phyloP scores from a whole-genome alignment of 495 filamentous ascomycete species.

The Neurospora discreta region DNA sequence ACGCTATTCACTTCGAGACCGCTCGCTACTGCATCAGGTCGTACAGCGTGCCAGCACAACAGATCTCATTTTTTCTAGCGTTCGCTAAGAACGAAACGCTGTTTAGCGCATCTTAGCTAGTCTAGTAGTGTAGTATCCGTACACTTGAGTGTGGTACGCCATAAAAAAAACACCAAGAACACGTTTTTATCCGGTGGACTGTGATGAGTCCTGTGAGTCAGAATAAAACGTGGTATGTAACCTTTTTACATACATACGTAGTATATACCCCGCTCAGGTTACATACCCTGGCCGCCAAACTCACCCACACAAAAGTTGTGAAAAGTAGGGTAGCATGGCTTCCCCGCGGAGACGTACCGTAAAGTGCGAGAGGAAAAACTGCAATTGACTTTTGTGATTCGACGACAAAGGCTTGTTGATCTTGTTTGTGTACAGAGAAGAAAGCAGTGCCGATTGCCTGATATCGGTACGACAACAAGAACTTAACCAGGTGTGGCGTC shows the following conservation, averaged over 20 bases:
- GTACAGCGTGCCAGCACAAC: background rate
- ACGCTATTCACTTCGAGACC: background rate
- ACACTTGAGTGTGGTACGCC: background rate
- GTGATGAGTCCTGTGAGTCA: background rate
- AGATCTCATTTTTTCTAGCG: background rate
- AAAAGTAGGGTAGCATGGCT: background rate
- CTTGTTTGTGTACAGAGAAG: background rate
- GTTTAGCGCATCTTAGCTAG: background rate
- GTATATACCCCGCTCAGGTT: background rate
- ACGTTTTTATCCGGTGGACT: background rate
- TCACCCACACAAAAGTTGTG: background rate
- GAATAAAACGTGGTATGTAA: background rate
- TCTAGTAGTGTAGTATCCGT: background rate
- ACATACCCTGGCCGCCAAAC: background rate
- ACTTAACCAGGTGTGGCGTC: background rate
- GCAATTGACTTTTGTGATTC: background rate
- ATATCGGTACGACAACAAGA: background rate
- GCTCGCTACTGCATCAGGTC: background rate
- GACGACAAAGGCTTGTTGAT: background rate
- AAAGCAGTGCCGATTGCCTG: background rate
- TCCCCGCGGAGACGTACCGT: background rate
- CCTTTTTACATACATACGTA: too few relatives aligned
- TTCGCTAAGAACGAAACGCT: background rate
- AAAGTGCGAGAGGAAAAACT: background rate
- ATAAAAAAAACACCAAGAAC: background rate